Evolutionary conservation across 768 basidiomycete genomes (phyloP), one percentile per base, ranked within the genome.

Genomic region (Daedalea quercina): DNA sequence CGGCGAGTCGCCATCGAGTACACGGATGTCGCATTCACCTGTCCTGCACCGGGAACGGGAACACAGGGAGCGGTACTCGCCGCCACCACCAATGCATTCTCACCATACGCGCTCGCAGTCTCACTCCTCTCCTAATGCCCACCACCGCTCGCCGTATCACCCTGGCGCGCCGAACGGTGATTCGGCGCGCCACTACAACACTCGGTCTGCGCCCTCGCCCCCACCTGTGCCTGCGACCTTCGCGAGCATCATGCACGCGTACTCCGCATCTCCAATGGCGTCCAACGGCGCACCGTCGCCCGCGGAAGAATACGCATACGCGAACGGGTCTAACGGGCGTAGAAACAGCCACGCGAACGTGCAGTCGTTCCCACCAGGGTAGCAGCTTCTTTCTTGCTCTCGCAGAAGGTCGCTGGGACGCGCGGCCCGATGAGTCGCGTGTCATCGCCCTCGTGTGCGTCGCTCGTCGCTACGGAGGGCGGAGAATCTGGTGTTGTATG

Each of bases 161-260:
- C 51, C 61, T 50, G 51, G 17, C 37, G 56, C 9, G 49, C 42
- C 22, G 2, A 44, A 47, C 22, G 37, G 45, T 20, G 35, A 34
- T 1, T 9, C 42, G 9, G 25, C 50, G 12, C 25, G 44, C 24
- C 35, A 25, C 28, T 53, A 63, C 37, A 17, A 44, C 23, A 19
- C 37, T 15, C 4, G 37, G 37, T 24, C 52, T 1, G 53, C 60
- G 46, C 52, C 65, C 24, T 35, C 65, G 26, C 51, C 63, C 28
- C 59, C 68, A 22, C 66, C 65, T 20, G 58, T 71, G 0, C 69
- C 77, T 9, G 76, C 80, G 1, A 70, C 81, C 24, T 77, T 82
- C 50, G 85, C 82, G 31, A 81, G 77, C 54, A 84, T 87, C 57
- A 81, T 87, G 82, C 79, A 82, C 58, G 82, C 83, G n/a, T 85